Evolutionary conservation across 1,284 basidiomycete species (phyloP), one percentile per base, ranked within the genome.

Genomic region (Mrakiaceae sp.): DNA sequence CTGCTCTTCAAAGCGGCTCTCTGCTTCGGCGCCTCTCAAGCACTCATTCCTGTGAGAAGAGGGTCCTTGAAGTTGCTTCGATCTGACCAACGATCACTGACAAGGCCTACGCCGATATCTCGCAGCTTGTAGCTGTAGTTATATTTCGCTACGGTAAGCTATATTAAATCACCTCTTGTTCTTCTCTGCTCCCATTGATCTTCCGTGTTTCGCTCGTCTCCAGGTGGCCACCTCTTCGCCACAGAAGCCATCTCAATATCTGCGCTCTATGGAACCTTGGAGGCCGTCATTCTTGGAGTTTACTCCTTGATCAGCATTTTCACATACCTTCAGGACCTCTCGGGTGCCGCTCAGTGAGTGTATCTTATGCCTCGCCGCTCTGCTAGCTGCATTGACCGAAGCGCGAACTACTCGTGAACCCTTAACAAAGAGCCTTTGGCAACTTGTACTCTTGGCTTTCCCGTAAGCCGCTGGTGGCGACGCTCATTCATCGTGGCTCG

Each of bases 241-340:
- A 39, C 60, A 6, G 68, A 64, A 6, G n/a, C 50, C 16, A 57
- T 47, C 16, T 53, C 56, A 8, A 50, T 58, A 55, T 4, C 9
- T 39, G 42, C 39, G 39, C 14, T 50, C 5, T 12, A 12, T 51
- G 7, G 11, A 27, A 50, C 43, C 10, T 27, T 27, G 63, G 78
- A 79, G 66, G 71, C 74, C 1, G 72, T 75, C 47, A 70, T 77
- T 57, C 73, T 79, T 46, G 75, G 74, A 1, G 69, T 73, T 3
- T 78, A 76, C 68, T 67, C 69, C 8, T 64, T 68, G 40, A 66
- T 71, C 16, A 70, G 71, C 27, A 63, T 73, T 27, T 70, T 73
- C 14, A 71, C 72, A 5, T 75, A 71, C 59, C 68, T 71, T 1
- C 72, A 72, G 8, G 74, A 75, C 59, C 65, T 73, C 54, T 68